Percentiles rank a stretch among this genome's conserved stretches.
Conservation (phyloP, 129 eudicot species). For the Kitagawia praeruptora region DNA sequence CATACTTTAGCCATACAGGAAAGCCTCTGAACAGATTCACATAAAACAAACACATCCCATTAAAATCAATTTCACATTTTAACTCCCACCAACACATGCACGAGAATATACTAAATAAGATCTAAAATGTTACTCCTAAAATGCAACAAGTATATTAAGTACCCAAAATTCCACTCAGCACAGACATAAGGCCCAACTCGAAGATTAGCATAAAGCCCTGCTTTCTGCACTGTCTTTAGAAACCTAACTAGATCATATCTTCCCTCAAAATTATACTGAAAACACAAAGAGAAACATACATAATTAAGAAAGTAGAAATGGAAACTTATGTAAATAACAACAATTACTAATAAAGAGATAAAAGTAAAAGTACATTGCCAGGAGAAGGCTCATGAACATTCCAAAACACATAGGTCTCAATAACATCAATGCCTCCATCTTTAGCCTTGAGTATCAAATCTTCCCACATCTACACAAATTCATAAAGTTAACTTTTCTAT, state of each 20-base stretch:
- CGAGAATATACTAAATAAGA: background rate
- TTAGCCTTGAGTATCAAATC: slow-evolving; percentile 10
- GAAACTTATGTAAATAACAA: slow-evolving; percentile 1
- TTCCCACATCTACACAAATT: slow-evolving; percentile 13
- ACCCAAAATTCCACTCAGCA: slow-evolving; percentile 97
- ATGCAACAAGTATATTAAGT: background rate
- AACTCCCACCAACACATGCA: background rate
- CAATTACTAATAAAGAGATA: background rate
- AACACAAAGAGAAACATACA: background rate
- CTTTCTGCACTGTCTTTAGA: slow-evolving; percentile 72
- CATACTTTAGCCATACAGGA: slow-evolving; percentile 86
- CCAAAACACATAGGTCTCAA: slow-evolving; percentile 13
- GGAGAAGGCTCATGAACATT: slow-evolving; percentile 22
- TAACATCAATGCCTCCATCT: slow-evolving; percentile 12
- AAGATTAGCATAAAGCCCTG: slow-evolving; percentile 80
- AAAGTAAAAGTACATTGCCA: slow-evolving; percentile 54
- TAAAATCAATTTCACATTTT: background rate
- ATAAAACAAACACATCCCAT: slow-evolving; percentile 9
- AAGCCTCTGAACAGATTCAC: slow-evolving; percentile 49
- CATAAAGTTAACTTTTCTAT: background rate
- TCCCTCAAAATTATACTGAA: slow-evolving; percentile 76
- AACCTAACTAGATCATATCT: slow-evolving; percentile 77
- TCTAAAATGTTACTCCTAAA: background rate
- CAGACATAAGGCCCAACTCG: slow-evolving; percentile 90
- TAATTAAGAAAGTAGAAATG: background rate